Percentiles rank a stretch among this genome's conserved stretches.
phyloP scores from a whole-genome alignment of 1,284 basidiomycete species.

The Microbotryum silenes-acaulis region DNA sequence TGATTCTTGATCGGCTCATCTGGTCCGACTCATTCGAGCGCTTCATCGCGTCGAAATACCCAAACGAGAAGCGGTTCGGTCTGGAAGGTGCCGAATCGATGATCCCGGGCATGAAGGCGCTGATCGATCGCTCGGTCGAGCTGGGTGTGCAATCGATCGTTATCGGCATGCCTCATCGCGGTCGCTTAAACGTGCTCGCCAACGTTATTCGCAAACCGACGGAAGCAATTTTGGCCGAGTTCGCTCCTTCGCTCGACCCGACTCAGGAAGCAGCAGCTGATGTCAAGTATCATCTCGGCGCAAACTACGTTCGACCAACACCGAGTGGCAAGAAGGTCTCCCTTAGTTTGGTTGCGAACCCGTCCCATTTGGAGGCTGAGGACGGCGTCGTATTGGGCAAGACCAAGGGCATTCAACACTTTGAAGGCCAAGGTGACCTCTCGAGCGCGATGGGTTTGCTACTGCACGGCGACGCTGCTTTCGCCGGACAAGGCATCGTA shows the following conservation, averaged over 20 bases:
- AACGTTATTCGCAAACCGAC: conserved; percentile 99
- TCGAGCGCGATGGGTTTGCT: conserved; percentile 85
- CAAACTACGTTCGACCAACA: conserved; percentile 97
- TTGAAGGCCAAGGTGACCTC: conserved; percentile 70
- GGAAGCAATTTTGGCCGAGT: conserved; percentile 97
- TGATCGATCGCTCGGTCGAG: conserved; percentile 97
- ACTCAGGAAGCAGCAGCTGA: conserved; percentile 84
- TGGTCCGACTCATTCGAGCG: conserved; percentile 99
- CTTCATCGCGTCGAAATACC: conserved; percentile 96
- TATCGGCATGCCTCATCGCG: conserved; percentile 99
- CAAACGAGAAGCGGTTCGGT: conserved; percentile 99
- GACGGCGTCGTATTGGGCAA: conserved; percentile 98
- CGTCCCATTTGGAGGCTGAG: conserved; percentile 94
- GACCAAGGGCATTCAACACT: conserved; percentile 91
- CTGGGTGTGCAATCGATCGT: conserved; percentile 91
- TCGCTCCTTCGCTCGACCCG: conserved; percentile 62
- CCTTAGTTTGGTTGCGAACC: conserved; percentile 95
- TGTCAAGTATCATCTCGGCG: conserved; percentile 97
- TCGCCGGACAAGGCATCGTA: conserved; percentile 96
- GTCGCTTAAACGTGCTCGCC: conserved; percentile 91
- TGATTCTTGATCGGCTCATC: conserved; percentile 97
- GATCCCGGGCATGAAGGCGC: conserved; percentile 97
- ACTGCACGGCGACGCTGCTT: conserved; percentile 96
- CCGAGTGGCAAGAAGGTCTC: conserved; percentile 97
- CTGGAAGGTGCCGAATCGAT: conserved; percentile 96